Percentiles rank a stretch among this genome's conserved stretches.
phyloP scores from a whole-genome alignment of 768 basidiomycete species.

The Amanita pseudoporphyria region DNA sequence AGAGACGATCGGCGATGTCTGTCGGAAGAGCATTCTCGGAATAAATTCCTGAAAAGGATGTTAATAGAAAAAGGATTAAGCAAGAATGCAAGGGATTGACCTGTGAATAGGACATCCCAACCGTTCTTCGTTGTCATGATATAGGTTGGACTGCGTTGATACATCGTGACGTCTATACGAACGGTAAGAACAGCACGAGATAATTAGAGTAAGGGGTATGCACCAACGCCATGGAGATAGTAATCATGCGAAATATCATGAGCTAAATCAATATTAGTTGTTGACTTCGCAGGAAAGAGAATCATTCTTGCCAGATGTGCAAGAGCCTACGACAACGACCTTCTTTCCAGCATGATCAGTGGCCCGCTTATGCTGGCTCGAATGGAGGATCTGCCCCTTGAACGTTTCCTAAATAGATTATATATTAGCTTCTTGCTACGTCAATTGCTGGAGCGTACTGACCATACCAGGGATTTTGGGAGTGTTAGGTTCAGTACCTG shows the following conservation, averaged over 20 bases:
- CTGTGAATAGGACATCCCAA: slow-evolving; percentile 18
- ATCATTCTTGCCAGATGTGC: slow-evolving; percentile 36
- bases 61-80: not conserved
- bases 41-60: slow-evolving; percentile 22
- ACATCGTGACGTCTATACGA: slow-evolving; percentile 7
- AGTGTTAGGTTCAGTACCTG: slow-evolving; percentile 33
- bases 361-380: slow-evolving; percentile 38
- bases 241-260: slow-evolving; percentile 34
- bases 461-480: slow-evolving; percentile 37
- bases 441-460: too few relatives aligned
- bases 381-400: slow-evolving; percentile 46
- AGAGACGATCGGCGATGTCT: slow-evolving; percentile 39
- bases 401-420: slow-evolving; percentile 22
- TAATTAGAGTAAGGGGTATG: not conserved
- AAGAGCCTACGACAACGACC: slow-evolving; percentile 60
- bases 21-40: too few relatives aligned
- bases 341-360: slow-evolving; percentile 48
- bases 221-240: slow-evolving; percentile 8
- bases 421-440: too few relatives aligned
- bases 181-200: not conserved
- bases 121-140: slow-evolving; percentile 14
- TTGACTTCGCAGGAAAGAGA: not conserved
- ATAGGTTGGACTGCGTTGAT: slow-evolving; percentile 7
- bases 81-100: slow-evolving; percentile 7
- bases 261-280: slow-evolving; percentile 12